Base-by-base conservation (phyloP, 345 rosid genomes). In the Hibiscus trionum region DNA sequence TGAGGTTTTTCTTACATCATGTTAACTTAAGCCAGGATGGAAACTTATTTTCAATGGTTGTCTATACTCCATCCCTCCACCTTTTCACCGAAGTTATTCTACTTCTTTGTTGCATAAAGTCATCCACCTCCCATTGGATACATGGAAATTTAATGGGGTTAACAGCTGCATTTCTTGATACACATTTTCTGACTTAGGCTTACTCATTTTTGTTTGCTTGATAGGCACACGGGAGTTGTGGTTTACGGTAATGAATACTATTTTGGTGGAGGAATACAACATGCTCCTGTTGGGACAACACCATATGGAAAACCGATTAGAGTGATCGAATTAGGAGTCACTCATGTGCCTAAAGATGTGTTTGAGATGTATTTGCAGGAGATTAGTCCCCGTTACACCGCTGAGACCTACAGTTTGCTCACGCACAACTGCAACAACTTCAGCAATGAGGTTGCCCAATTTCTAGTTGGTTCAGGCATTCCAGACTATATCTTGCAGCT, bases 381-480 rank as follows among this genome's bases (percentile, higher is more conserved):
- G 73, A 95, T 95, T 35, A 80, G 88, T 67, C 90, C 97, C 29
- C 93, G 98, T 12, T 95, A 90, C 78, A 87, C 99, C 0, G 94
- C 91, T 8, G 99, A 85, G 64, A 84, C 89, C 2, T 95, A 95
- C 79, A 89, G 85, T 72, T 75, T 95, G 72, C 90, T 92, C 2
- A 76, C 89, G 49, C 97, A 95, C 85, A 95, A 95, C 65, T 95
- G 98, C 75, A 95, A 95, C 82, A 93, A 90, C 83, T 95, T 95
- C 77, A 89, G 88, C 81, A 89, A 89, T 56, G 99, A 95, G 80
- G 88, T 95, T 68, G 80, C 91, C 33, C 97, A 93, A 78, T 95
- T 95, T 88, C 76, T 95, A 78, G 98, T 93, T 10, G 94, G 96
- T 73, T 80, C 81, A 26, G 71, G 79, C 1, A 93, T 95, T 71